Percentiles rank a stretch among this genome's conserved stretches.
These are phyloP conservation scores for Tremellales sp. DNA, from an alignment of 1,284 basidiomycete genomes.

Conservation along the genomic window DNA sequence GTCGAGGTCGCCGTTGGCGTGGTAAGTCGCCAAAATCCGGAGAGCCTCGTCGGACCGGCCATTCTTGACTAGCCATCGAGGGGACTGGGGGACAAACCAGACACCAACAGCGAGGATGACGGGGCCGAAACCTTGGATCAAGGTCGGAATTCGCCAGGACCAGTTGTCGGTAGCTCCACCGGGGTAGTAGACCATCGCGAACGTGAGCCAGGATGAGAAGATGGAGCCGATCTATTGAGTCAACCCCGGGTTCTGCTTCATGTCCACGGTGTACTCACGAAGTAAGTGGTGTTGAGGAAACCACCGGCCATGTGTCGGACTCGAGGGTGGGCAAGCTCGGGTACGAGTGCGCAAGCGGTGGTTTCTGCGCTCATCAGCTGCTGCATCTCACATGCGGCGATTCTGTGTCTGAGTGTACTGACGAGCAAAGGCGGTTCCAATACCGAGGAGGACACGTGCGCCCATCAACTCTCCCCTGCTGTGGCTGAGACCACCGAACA, in stretches of 20 bases:
- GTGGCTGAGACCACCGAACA: slow-evolving; percentile 18
- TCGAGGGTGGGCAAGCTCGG: slow-evolving; percentile 25
- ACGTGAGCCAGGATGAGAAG: slow-evolving; percentile 41
- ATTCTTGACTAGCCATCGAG: slow-evolving; percentile 61
- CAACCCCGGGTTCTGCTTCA: neutral
- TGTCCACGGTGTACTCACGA: slow-evolving; percentile 7
- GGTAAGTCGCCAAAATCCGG: slow-evolving; percentile 58
- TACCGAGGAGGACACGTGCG: slow-evolving; percentile 21
- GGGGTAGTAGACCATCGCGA: slow-evolving; percentile 33
- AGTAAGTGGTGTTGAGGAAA: slow-evolving; percentile 23
- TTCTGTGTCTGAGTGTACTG: too few species aligned
- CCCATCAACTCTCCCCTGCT: slow-evolving; percentile 15
- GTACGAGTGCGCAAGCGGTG: slow-evolving; percentile 15
- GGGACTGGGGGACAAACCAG: slow-evolving; percentile 64
- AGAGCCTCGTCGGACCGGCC: slow-evolving; percentile 55
- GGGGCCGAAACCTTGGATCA: slow-evolving; percentile 64
- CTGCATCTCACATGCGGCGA: neutral
- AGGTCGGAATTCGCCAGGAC: slow-evolving; percentile 55
- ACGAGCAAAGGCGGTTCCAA: slow-evolving; percentile 20
- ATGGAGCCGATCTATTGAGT: slow-evolving; percentile 12
- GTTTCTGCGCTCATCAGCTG: slow-evolving; percentile 9
- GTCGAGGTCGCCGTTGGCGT: slow-evolving; percentile 51
- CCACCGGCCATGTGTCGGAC: slow-evolving; percentile 20
- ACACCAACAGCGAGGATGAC: slow-evolving; percentile 57
- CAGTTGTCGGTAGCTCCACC: slow-evolving; percentile 13